A percentile compares a stretch with the other conserved stretches of the same genome.
Evolutionary conservation across 441 rosid genomes (phyloP).

Genomic region (Cnidoscolus chayamansa): DNA sequence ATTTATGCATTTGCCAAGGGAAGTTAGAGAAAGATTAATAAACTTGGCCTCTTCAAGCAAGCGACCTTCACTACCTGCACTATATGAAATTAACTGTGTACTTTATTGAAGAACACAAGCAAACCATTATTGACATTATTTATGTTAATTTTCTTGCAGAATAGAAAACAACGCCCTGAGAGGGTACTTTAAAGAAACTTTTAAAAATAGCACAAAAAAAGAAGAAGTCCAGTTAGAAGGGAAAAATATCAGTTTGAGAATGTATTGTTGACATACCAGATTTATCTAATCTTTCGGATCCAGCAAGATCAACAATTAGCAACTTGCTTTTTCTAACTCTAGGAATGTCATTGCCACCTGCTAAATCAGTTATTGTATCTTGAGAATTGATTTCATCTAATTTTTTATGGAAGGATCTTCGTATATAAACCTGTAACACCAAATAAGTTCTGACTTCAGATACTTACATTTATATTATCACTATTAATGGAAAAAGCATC

Average conservation of each 20-base stretch:
- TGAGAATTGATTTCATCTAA: constrained; percentile 32
- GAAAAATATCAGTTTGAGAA: constrained; percentile 5
- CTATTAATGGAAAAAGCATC: constrained; percentile 4
- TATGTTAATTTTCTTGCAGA: background rate
- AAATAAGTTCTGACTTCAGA: constrained; percentile 10
- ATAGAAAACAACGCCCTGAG: background rate
- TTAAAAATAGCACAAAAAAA: background rate
- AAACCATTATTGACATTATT: background rate
- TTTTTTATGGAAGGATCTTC: constrained; percentile 55
- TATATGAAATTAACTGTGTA: constrained; percentile 18
- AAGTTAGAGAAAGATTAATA: constrained; percentile 83
- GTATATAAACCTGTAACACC: constrained; percentile 53
- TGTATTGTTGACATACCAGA: constrained; percentile 49
- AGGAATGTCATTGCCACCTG: constrained; percentile 45
- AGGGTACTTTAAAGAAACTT: background rate
- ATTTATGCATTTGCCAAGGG: constrained; percentile 91
- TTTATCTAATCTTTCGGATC: constrained; percentile 90
- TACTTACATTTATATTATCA: background rate
- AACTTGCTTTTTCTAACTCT: constrained; percentile 78
- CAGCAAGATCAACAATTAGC: constrained; percentile 91
- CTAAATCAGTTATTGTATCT: constrained; percentile 34
- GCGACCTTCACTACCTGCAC: constrained; percentile 78
- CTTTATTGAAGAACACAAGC: constrained; percentile 2
- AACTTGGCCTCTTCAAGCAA: constrained; percentile 91
- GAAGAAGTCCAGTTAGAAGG: background rate